These are phyloP conservation scores for Solanum hybrid DNA, from an alignment of 305 asterid genomes.

Conservation along the genomic window DNA sequence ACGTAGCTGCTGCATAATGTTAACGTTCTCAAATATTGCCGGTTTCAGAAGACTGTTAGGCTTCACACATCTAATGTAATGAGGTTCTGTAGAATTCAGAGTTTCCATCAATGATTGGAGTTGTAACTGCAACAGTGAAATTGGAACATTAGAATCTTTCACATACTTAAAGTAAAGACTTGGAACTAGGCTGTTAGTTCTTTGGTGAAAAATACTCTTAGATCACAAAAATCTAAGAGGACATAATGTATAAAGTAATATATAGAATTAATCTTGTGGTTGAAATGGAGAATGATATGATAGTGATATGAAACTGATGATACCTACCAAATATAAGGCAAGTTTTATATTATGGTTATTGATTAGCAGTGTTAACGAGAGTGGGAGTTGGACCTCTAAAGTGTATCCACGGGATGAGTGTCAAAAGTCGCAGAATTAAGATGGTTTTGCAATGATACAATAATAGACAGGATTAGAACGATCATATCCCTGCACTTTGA, in stretches of 20 bases:
- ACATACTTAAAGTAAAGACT: background rate
- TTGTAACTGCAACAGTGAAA: conserved; percentile 53
- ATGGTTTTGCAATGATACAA: background rate
- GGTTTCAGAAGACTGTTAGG: conserved; percentile 90
- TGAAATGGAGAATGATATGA: background rate
- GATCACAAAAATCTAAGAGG: background rate
- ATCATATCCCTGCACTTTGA: background rate
- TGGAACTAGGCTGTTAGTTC: background rate
- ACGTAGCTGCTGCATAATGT: conserved; percentile 87
- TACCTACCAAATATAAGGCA: background rate
- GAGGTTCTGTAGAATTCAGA: conserved; percentile 86
- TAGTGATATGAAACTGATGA: background rate
- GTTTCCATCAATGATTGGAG: conserved; percentile 93
- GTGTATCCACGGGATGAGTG: background rate
- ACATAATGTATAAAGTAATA: background rate
- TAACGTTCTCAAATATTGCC: conserved; percentile 73
- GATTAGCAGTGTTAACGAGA: background rate
- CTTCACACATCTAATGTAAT: conserved; percentile 91
- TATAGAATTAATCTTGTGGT: background rate
- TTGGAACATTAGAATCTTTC: conserved; percentile 22
- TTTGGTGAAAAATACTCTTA: background rate
- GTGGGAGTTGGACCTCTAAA: background rate
- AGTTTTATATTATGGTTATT: background rate
- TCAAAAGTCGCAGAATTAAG: background rate
- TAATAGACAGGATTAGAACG: background rate